Evolutionary conservation across 116 monocot species (phyloP), one percentile per base, ranked within the genome.

Genomic region (Zostera marina): DNA sequence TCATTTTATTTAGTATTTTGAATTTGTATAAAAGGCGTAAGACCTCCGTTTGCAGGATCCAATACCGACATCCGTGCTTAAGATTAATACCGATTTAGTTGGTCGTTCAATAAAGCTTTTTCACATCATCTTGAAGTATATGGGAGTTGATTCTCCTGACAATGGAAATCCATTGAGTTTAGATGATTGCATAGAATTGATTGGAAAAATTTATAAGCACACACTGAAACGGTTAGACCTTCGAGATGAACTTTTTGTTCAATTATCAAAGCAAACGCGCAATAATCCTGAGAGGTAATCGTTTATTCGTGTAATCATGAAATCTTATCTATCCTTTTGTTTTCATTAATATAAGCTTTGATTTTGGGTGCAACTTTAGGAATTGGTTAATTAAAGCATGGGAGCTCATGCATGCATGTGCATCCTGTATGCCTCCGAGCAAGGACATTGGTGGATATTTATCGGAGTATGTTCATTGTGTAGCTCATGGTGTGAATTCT

Each of bases 391-490:
- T 80, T 54, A 85, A 77, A 59, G 76, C 91, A 62, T 98, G 98
- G 98, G 98, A 98, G 62, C 80, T 98, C 24, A 90, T 98, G 86
- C 79, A 83, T 75, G 44, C 90, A 26, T 98, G 91, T 81, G 80
- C 83, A 43, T 90, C 91, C 38, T 86, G 83, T 41, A 83, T 87
- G 86, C 91, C 98, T 53, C 98, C 98, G 19, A 98, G 74, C 65
- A 90, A 98, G 76, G 91, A 90, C 47, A 73, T 98, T 59, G 83
- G 79, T 12, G 83, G 78, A 68, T 86, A 98, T 64, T 76, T 98
- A 55, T 90, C 98, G 17, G 86, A 98, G 52, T 98, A 98, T 77
- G 70, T 98, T 47, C 98, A 98, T 63, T 68, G 61, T 62, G 69
- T 83, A 39, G 83, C 98, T 63, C 83, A 98, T 77, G 81, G 79